A percentile compares a stretch with the other conserved stretches of the same genome.
Evolutionary conservation across 495 filamentous ascomycete species (phyloP).

Genomic region (Xylaria longipes): DNA sequence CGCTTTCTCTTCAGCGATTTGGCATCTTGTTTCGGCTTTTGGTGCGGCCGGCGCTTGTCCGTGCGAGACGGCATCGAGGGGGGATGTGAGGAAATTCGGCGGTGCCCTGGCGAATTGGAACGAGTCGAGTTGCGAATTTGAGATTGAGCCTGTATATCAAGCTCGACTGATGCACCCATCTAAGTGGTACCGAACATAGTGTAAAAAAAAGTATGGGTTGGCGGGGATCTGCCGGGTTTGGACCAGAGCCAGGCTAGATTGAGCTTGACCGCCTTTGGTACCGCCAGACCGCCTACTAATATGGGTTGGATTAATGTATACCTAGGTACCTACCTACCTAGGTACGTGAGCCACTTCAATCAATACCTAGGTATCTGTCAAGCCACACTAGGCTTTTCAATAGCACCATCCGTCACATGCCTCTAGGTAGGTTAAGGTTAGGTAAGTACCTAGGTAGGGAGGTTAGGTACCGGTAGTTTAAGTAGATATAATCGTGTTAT

Average conservation of each 20-base stretch:
- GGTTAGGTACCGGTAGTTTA: not conserved
- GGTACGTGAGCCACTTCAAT: not conserved
- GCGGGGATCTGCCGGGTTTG: constrained; percentile 35
- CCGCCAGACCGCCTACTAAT: constrained; percentile 20
- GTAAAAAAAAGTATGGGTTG: constrained; percentile 32
- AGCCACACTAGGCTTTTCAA: constrained; percentile 4
- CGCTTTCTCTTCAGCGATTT: constrained; percentile 53
- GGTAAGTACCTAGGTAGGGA: not conserved
- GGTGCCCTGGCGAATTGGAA: not conserved
- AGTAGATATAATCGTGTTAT: too few species aligned
- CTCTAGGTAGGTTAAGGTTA: too few species aligned
- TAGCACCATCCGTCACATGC: not conserved
- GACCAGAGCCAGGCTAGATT: constrained; percentile 10
- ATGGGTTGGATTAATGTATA: not conserved
- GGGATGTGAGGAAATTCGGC: not conserved
- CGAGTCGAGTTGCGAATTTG: not conserved
- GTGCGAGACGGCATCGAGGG: constrained; percentile 24
- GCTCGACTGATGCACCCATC: constrained; percentile 20
- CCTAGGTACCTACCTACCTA: not conserved
- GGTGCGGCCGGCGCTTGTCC: constrained; percentile 32
- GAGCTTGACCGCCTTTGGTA: constrained; percentile 30
- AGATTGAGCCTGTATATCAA: constrained; percentile 15
- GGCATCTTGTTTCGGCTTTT: constrained; percentile 41
- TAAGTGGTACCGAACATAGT: not conserved
- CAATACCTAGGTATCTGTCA: not conserved